phyloP scores from a whole-genome alignment of 805 yeast species.

The Nematodospora valgi region DNA sequence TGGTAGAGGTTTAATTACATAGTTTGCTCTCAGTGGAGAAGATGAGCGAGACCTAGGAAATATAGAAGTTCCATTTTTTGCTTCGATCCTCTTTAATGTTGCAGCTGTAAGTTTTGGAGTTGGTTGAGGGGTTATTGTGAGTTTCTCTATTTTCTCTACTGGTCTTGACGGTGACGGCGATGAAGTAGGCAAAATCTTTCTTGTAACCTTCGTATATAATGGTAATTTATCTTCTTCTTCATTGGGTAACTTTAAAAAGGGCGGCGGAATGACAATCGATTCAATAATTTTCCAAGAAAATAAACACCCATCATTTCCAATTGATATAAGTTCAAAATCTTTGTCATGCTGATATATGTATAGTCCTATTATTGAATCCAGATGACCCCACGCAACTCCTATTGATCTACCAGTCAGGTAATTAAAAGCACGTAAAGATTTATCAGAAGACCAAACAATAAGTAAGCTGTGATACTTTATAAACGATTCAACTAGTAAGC shows the following conservation, averaged over 20 bases:
- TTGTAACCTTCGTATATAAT: conserved; percentile 24
- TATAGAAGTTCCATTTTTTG: conserved; percentile 13
- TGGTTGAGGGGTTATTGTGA: conserved; percentile 9
- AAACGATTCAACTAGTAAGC: conserved; percentile 44
- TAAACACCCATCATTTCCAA: conserved; percentile 54
- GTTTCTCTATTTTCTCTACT: neutral
- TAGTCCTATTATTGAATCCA: conserved; percentile 46
- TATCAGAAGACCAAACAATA: conserved; percentile 50
- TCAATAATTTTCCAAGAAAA: conserved; percentile 42
- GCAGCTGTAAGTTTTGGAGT: conserved; percentile 28
- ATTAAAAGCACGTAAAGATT: conserved; percentile 50
- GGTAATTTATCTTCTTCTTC: conserved; percentile 11
- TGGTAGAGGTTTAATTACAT: conserved; percentile 9
- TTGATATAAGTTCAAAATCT: conserved; percentile 32
- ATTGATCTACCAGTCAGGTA: conserved; percentile 44
- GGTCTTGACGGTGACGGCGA: conserved; percentile 9
- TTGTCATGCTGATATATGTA: conserved; percentile 12
- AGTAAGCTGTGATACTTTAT: conserved; percentile 28
- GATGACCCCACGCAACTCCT: conserved; percentile 54
- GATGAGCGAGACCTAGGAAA: neutral
- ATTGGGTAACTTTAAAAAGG: neutral
- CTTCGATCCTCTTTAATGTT: conserved; percentile 32
- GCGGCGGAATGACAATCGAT: too few relatives aligned
- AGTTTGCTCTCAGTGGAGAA: conserved; percentile 1
- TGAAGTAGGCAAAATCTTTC: conserved; percentile 26